phyloP scores from a whole-genome alignment of 169 alveolate species.

The Plasmodium gallinaceum region DNA sequence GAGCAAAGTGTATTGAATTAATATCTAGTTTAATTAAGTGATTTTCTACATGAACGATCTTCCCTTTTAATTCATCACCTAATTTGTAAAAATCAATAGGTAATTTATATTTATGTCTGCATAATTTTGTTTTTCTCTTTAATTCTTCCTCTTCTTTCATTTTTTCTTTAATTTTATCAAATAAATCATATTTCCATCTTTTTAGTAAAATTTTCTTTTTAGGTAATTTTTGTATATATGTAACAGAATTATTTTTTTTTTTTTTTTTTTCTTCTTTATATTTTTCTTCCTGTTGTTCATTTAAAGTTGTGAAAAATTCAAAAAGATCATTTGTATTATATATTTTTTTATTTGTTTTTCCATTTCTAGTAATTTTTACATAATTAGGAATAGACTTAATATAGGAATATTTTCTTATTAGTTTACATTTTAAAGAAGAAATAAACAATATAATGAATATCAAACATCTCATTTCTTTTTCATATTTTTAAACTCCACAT shows the following conservation, averaged over 20 bases:
- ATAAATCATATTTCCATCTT: conserved; percentile 74
- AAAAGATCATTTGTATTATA: conserved; percentile 55
- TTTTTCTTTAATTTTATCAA: conserved; percentile 69
- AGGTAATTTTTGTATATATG: conserved; percentile 68
- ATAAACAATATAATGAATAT: background rate
- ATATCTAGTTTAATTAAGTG: conserved; percentile 53
- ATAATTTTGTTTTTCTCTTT: conserved; percentile 29
- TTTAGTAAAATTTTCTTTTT: conserved; percentile 46
- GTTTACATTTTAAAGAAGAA: background rate
- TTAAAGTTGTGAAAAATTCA: conserved; percentile 30
- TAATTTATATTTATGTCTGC: conserved; percentile 43
- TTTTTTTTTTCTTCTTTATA: conserved; percentile 48
- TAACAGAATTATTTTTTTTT: conserved; percentile 27
- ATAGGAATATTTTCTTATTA: background rate
- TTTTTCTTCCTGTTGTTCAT: conserved; percentile 31
- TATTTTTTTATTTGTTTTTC: conserved; percentile 18
- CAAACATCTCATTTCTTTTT: conserved; percentile 17
- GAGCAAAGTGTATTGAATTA: conserved; percentile 49
- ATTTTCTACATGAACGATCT: conserved; percentile 24
- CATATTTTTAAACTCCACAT: background rate
- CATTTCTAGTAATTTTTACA: background rate
- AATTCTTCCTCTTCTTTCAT: conserved; percentile 49
- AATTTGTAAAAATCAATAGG: conserved; percentile 69
- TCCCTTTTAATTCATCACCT: conserved; percentile 38
- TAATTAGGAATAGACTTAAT: background rate